These are phyloP conservation scores for Sporisorium iseilematis-ciliati DNA, from an alignment of 1,284 basidiomycete genomes.

Conservation along the genomic window DNA sequence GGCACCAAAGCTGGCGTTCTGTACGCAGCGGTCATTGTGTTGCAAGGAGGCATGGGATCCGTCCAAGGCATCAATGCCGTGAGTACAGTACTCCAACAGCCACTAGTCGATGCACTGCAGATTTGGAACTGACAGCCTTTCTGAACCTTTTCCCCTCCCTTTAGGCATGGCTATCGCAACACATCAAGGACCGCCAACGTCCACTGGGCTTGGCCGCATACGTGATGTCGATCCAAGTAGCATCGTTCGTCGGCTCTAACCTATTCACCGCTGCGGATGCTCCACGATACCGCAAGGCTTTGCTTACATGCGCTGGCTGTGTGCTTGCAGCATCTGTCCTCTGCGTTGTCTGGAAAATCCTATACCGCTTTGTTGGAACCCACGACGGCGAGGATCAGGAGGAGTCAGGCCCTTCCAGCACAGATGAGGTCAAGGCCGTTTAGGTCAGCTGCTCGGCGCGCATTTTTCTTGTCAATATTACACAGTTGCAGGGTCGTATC, in stretches of 20 bases:
- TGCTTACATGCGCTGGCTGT: background rate
- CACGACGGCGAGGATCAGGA: background rate
- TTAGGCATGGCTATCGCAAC: slow-evolving; percentile 3
- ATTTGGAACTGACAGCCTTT: background rate
- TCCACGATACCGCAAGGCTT: slow-evolving; percentile 1
- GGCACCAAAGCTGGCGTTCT: background rate
- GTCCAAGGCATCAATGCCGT: slow-evolving; percentile 6
- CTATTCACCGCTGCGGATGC: slow-evolving; percentile 3
- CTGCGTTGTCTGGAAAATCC: background rate
- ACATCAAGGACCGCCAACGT: slow-evolving; percentile 4
- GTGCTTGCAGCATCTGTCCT: background rate
- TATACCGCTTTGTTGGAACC: background rate
- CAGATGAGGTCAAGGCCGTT: background rate
- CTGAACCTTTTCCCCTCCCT: background rate
- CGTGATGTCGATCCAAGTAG: slow-evolving; percentile 1
- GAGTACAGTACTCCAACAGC: background rate
- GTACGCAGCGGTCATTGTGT: background rate
- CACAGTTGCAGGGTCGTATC: too few species aligned
- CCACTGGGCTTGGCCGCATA: slow-evolving; percentile 4
- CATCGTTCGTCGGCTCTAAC: slow-evolving; percentile 3
- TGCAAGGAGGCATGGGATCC: slow-evolving; percentile 6
- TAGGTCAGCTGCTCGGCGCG: background rate
- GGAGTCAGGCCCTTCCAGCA: background rate
- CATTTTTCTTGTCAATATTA: too few species aligned
- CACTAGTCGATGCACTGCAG: background rate